Base-by-base conservation (phyloP, 768 basidiomycete genomes). In the Paxillus involutus region DNA sequence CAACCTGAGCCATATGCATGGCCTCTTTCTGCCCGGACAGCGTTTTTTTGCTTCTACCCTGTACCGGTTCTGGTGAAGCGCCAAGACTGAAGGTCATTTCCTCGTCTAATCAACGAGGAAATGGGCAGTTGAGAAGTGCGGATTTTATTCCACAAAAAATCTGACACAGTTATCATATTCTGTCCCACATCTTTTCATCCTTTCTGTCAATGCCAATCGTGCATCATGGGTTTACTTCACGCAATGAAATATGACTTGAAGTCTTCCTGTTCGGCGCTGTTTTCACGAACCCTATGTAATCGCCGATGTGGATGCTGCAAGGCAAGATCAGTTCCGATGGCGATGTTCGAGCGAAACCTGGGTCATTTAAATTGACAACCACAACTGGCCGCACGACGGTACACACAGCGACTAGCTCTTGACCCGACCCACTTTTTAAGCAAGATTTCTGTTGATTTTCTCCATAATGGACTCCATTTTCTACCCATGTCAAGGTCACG, bases 21-120 rank as follows among this genome's bases (percentile, higher is more conserved):
- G 86, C 86, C 76, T 75, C 61, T 81, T 86, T 88, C 86, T 88
- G 86, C 86, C 85, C 85, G 86, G 79, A 80, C 84, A 86, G 86
- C 76, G 71, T 71, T 26, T 61, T 66, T 67, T 49, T 71, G 70
- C 74, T 70, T 75, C 80, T 70, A 84, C 81, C 74, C 83, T 86
- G 84, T 71, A 71, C 80, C 84, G 86, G 86, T 88, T 88, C 86
- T 88, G 86, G 84, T 86, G 83, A 84, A 77, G 75, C 37, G 86
- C 85, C 86, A 70, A 88, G 54, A 88, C 51, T 48, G 56, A 85
- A 47, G 75, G 44, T 78, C 66, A 73, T 59, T 70, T 71, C 62
- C 60, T 71, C 73, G 81, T 71, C 78, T 75, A 78, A 84, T 82
- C 77, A 81, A 71, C 79, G 73, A 71, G 63, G 67, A 70, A 77